These are phyloP conservation scores for Raffaelea albimanens DNA, from an alignment of 2,329 filamentous ascomycete genomes.

Conservation along the genomic window DNA sequence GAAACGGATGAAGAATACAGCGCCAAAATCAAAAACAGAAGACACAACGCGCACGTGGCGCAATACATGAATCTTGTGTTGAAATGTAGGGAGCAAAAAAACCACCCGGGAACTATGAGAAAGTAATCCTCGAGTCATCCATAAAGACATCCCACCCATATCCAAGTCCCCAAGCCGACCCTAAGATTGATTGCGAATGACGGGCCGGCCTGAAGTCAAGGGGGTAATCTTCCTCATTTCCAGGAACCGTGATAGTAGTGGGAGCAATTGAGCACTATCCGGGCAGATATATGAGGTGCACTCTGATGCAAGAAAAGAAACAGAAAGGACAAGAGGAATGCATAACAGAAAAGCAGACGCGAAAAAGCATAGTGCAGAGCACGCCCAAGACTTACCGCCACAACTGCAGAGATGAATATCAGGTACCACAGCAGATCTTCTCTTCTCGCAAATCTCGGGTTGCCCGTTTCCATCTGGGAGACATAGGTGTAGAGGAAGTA, in stretches of 20 bases:
- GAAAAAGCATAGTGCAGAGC: background rate
- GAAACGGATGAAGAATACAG: background rate
- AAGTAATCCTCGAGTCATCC: conserved; percentile 53
- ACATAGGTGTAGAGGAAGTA: conserved; percentile 75
- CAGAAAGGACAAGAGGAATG: background rate
- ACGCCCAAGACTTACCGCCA: conserved; percentile 58
- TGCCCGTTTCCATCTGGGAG: conserved; percentile 62
- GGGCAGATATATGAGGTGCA: conserved; percentile 63
- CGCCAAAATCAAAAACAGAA: conserved; percentile 6
- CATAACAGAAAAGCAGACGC: background rate
- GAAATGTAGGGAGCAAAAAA: conserved; percentile 54
- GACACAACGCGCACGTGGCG: too few relatives aligned
- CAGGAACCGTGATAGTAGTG: conserved; percentile 77
- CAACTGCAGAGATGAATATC: conserved; percentile 59
- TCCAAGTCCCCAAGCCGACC: conserved; percentile 55
- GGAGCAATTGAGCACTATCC: conserved; percentile 51
- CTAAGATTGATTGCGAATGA: conserved; percentile 53
- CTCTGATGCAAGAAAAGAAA: conserved; percentile 18
- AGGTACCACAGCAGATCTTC: conserved; percentile 78
- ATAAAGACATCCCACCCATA: conserved; percentile 66
- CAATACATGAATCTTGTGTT: too few relatives aligned
- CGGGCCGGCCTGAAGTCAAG: conserved; percentile 49
- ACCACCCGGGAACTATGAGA: conserved; percentile 49
- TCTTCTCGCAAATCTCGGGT: conserved; percentile 61
- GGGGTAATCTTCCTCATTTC: conserved; percentile 72